Base-by-base conservation (phyloP, 1,284 basidiomycete genomes). In the Coniophora puteana region DNA sequence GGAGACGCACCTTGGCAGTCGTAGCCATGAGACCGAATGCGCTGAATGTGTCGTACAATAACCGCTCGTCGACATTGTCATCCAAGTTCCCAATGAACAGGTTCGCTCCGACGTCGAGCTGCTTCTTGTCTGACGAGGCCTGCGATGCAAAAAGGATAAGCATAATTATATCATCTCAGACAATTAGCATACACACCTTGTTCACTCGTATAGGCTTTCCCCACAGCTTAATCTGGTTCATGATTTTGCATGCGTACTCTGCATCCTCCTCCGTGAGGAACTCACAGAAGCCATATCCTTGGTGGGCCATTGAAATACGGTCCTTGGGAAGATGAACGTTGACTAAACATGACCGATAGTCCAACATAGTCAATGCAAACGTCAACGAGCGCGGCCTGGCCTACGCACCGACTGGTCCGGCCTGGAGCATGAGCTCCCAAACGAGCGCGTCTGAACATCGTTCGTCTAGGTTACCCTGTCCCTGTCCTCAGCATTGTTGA, bases 321-420 rank as follows among this genome's bases (percentile, higher is more conserved):
- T 99, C 96, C 67, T 98, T 99, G n/a, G 95, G 95, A n/a, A 99
- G 74, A 68, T 96, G 93, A 0, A 96, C 93, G 57, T 96, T 97
- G 24, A 93, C 93, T 96, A 52, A n/a, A 41, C 22, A 21, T 38
- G 51, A 18, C 54, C 28, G 28, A 34, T 12, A 32, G 12, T 25
- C 24, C 22, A 16, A 3, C 17, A 41, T 23, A 10, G 17, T 24
- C 13, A 20, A 27, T 24, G 27, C 18, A 26, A 17, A 43, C 23
- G n/a, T n/a, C n/a, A n/a, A n/a, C n/a, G n/a, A n/a, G n/a, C 22
- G 42, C 47, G 38, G 13, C 39, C 24, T 25, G 30, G 26, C 24
- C 23, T 41, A 73, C 88, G 60, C 59, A 92, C 93, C 92, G 40
- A 98, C 91, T 49, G 95, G 95, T 5, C 95, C 95, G 10, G 94